phyloP scores from a whole-genome alignment of 208 protist genomes.

The Wallacemonas sp. region DNA sequence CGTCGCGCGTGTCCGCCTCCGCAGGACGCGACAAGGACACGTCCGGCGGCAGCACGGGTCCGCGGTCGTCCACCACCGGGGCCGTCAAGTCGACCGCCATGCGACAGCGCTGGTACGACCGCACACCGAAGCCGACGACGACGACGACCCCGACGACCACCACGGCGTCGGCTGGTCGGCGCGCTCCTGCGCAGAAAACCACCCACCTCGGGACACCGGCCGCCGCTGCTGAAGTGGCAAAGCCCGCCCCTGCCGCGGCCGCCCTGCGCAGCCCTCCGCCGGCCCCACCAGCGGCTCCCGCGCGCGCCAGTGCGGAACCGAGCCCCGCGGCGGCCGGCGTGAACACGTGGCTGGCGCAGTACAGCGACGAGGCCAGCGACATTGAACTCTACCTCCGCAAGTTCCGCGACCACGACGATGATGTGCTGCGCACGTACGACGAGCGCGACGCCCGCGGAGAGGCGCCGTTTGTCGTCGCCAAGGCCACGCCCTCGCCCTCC shows the following conservation, averaged over 20 bases:
- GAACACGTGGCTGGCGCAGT: slow-evolving; percentile 28
- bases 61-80: not conserved
- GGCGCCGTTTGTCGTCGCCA: not conserved
- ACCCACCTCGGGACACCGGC: not conserved
- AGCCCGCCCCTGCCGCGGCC: not conserved
- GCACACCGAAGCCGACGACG: slow-evolving; percentile 4
- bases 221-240: not conserved
- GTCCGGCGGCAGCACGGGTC: not conserved
- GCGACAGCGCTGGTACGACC: slow-evolving; percentile 19
- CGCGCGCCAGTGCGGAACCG: not conserved
- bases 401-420: slow-evolving; percentile 67
- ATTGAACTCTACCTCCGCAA: slow-evolving; percentile 80
- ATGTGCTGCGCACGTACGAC: slow-evolving; percentile 54
- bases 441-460: slow-evolving; percentile 18
- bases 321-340: not conserved
- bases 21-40: not conserved
- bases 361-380: slow-evolving; percentile 46
- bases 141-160: not conserved
- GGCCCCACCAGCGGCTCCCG: not conserved
- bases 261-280: too few relatives aligned
- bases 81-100: not conserved
- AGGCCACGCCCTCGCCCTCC: not conserved
- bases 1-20: slow-evolving; percentile 5
- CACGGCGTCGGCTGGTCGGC: not conserved
- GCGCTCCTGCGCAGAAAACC: not conserved